Percentiles rank a stretch among this genome's conserved stretches.
These are phyloP conservation scores for Ogataea saltuana DNA, from an alignment of 805 yeast genomes.

Conservation along the genomic window DNA sequence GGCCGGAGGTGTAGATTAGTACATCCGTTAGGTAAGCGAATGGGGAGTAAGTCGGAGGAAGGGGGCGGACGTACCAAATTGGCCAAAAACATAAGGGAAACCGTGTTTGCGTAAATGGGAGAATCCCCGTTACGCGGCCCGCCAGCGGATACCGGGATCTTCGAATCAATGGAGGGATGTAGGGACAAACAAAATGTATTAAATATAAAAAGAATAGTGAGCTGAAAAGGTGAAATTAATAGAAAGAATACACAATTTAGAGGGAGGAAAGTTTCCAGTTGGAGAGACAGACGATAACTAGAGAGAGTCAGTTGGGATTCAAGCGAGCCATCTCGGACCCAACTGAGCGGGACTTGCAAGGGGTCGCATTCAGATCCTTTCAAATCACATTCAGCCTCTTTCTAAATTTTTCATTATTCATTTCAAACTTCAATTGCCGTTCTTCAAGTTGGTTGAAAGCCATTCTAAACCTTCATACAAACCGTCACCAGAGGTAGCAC, in stretches of 20 bases:
- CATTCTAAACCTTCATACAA: conserved; percentile 96
- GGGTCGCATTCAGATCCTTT: conserved; percentile 4
- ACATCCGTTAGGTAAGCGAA: neutral
- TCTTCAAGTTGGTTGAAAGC: conserved; percentile 89
- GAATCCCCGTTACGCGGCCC: too few species aligned
- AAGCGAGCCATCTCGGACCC: conserved; percentile 1
- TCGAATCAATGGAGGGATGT: too few species aligned
- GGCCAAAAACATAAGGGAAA: neutral
- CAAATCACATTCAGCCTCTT: conserved; percentile 16
- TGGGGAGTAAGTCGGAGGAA: neutral
- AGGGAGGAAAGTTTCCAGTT: conserved; percentile 16
- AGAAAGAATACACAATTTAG: conserved; percentile 23
- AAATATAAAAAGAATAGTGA: conserved; percentile 11
- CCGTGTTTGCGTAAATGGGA: too few species aligned
- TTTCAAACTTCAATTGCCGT: conserved; percentile 40
- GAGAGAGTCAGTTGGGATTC: neutral
- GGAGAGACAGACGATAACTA: conserved; percentile 6
- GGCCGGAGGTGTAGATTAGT: neutral
- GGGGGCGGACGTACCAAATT: neutral
- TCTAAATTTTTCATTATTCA: conserved; percentile 16
- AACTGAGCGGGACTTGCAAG: conserved; percentile 6
- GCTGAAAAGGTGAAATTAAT: conserved; percentile 16
- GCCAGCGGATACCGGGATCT: too few species aligned
- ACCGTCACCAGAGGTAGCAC: conserved; percentile 99
- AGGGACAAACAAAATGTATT: conserved; percentile 11